Conservation (phyloP, 306 rosid species). For the Lathyrus oleraceus region DNA sequence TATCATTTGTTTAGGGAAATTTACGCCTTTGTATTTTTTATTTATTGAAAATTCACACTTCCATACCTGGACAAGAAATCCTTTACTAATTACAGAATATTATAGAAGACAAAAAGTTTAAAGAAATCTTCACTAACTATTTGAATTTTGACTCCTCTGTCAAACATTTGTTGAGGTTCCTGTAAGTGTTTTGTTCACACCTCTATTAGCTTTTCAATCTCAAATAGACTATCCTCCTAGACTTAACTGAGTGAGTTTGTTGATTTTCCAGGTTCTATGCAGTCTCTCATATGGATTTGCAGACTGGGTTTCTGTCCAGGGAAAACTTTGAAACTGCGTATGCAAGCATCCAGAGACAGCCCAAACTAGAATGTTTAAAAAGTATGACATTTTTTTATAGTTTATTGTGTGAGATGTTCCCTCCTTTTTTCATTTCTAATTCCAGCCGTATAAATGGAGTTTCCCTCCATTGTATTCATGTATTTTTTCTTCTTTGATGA, state of each 20-base stretch:
- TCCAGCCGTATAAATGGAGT: too few species aligned
- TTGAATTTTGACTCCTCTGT: constrained; percentile 59
- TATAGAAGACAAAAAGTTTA: constrained; percentile 64
- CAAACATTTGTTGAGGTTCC: constrained; percentile 66
- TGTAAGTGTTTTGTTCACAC: constrained; percentile 59
- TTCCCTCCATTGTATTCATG: neutral
- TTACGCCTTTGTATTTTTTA: constrained; percentile 9
- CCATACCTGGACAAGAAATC: constrained; percentile 37
- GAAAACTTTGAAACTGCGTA: constrained; percentile 73
- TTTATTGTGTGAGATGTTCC: neutral
- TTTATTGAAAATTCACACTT: constrained; percentile 25
- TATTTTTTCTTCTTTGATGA: neutral
- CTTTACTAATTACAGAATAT: constrained; percentile 76
- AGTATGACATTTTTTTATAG: constrained; percentile 44
- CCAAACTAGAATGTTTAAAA: constrained; percentile 76
- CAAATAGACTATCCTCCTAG: constrained; percentile 18
- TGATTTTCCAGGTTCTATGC: constrained; percentile 67
- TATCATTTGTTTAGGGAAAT: constrained; percentile 2
- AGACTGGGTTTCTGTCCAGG: constrained; percentile 61
- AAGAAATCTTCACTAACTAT: constrained; percentile 49
- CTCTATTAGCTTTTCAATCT: constrained; percentile 17
- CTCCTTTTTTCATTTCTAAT: too few species aligned
- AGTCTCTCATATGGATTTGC: constrained; percentile 72
- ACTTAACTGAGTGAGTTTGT: constrained; percentile 33
- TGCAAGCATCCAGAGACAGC: constrained; percentile 66